Percentiles rank a stretch among this genome's conserved stretches.
Evolutionary conservation across 257 asterid species (phyloP).

Genomic region (Przewalskia tangutica): DNA sequence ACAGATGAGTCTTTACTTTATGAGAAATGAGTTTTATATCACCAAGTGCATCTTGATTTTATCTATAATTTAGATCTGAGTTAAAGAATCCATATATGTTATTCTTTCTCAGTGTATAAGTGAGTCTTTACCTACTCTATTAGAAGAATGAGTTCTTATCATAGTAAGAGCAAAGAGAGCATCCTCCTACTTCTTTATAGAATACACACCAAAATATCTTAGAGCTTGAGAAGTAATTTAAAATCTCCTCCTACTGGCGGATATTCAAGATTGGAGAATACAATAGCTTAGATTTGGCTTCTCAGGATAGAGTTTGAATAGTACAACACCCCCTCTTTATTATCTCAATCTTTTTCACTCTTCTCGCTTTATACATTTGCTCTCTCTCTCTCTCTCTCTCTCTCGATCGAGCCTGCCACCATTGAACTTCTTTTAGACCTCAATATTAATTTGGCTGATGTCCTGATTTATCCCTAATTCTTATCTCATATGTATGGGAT

Average conservation of each 20-base stretch:
- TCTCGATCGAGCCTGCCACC: background rate
- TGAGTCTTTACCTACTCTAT: background rate
- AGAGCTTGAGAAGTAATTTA: background rate
- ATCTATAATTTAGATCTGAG: background rate
- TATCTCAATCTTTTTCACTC: background rate
- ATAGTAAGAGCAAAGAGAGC: background rate
- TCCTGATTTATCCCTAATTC: background rate
- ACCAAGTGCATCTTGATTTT: background rate
- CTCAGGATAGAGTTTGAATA: background rate
- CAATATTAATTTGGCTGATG: background rate
- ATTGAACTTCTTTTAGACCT: background rate
- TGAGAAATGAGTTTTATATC: background rate
- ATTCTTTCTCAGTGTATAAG: background rate
- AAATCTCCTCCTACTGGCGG: background rate
- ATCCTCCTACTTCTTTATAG: background rate
- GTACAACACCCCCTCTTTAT: background rate
- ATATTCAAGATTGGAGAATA: background rate
- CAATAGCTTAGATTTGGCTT: background rate
- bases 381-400: background rate
- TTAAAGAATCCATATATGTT: background rate
- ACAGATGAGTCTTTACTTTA: background rate
- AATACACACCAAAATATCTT: background rate
- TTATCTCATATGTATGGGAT: background rate
- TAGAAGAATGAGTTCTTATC: background rate
- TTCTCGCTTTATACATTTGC: background rate